These are phyloP conservation scores for Knoxdaviesia proteae DNA, from an alignment of 2,329 filamentous ascomycete genomes.

Conservation along the genomic window DNA sequence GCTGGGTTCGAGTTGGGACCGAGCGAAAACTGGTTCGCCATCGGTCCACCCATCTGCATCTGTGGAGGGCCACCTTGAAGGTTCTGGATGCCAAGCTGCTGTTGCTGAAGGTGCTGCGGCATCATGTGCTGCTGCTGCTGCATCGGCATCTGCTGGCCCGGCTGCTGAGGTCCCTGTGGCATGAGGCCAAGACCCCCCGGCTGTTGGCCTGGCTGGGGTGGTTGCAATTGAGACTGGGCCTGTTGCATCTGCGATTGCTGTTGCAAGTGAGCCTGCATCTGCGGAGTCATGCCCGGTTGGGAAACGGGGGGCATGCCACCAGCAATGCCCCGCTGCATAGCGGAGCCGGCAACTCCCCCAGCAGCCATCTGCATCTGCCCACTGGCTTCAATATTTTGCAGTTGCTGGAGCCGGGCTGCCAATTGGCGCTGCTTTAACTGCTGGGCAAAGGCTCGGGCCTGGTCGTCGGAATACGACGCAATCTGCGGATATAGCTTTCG, in stretches of 20 bases:
- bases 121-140: slow-evolving; percentile 5
- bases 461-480: too few relatives aligned
- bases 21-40: too few relatives aligned
- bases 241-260: slow-evolving; percentile 14
- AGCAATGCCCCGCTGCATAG: too few relatives aligned
- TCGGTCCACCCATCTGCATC: neutral
- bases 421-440: too few relatives aligned
- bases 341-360: too few relatives aligned
- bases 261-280: neutral
- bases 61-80: neutral
- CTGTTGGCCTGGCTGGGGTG: slow-evolving; percentile 10
- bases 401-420: too few relatives aligned
- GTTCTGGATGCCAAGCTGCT: neutral
- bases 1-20: neutral
- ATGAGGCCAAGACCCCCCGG: neutral
- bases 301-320: too few relatives aligned
- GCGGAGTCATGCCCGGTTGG: too few relatives aligned
- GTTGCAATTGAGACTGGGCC: slow-evolving; percentile 7
- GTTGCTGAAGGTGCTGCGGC: neutral
- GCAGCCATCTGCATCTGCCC: too few relatives aligned
- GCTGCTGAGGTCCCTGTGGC: slow-evolving; percentile 8
- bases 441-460: too few relatives aligned
- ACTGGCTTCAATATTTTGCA: too few relatives aligned
- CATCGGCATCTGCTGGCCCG: slow-evolving; percentile 5
- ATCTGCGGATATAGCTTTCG: too few relatives aligned